A percentile compares a stretch with the other conserved stretches of the same genome.
phyloP scores from a whole-genome alignment of 2,329 filamentous ascomycete species.

The Raffaelea arxii region DNA sequence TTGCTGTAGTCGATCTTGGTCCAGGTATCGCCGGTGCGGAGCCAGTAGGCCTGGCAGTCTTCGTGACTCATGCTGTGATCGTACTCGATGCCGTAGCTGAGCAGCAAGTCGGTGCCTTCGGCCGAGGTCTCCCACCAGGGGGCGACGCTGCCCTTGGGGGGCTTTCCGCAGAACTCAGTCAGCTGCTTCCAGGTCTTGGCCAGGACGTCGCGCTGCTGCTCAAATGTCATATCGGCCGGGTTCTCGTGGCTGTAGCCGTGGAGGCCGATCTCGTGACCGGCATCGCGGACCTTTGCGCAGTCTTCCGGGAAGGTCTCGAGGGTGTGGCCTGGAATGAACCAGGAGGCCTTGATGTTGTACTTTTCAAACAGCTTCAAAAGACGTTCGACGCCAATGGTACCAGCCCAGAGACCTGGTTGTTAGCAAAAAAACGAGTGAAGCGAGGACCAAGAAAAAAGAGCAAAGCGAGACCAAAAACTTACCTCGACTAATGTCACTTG shows the following conservation, averaged over 20 bases:
- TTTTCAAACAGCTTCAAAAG: slow-evolving; percentile 63
- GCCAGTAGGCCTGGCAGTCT: slow-evolving; percentile 55
- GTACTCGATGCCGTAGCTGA: slow-evolving; percentile 60
- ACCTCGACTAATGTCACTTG: slow-evolving; percentile 63
- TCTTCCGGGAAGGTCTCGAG: slow-evolving; percentile 40
- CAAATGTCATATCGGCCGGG: slow-evolving; percentile 48
- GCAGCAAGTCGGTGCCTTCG: slow-evolving; percentile 55
- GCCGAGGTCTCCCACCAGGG: slow-evolving; percentile 66
- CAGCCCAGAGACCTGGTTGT: slow-evolving; percentile 44
- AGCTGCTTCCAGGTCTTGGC: slow-evolving; percentile 65
- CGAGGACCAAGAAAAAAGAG: background rate
- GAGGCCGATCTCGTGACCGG: slow-evolving; percentile 40
- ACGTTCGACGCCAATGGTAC: slow-evolving; percentile 54
- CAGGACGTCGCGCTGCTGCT: slow-evolving; percentile 67
- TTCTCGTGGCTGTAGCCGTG: slow-evolving; percentile 25
- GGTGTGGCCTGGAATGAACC: slow-evolving; percentile 40
- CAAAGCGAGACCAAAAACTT: slow-evolving; percentile 1
- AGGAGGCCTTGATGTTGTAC: slow-evolving; percentile 58
- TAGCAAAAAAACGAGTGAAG: background rate
- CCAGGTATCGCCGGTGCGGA: slow-evolving; percentile 55
- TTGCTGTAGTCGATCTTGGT: slow-evolving; percentile 58
- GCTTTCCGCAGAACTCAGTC: slow-evolving; percentile 62
- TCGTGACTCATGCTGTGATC: slow-evolving; percentile 59
- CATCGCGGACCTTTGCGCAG: slow-evolving; percentile 32
- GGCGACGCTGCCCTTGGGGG: slow-evolving; percentile 61